phyloP scores from a whole-genome alignment of 768 basidiomycete species.

The Trametes villosa region DNA sequence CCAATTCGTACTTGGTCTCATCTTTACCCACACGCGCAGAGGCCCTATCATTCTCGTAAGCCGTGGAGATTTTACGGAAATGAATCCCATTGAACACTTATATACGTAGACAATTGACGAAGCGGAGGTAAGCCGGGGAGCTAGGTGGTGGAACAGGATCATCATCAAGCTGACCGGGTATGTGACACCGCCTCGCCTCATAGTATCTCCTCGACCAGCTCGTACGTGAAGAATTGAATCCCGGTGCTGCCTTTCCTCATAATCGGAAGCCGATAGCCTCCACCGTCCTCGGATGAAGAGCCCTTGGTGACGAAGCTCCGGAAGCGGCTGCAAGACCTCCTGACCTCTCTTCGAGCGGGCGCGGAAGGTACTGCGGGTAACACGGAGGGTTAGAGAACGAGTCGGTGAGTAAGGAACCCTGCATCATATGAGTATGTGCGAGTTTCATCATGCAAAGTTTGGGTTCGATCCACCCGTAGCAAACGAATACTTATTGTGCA shows the following conservation, averaged over 20 bases:
- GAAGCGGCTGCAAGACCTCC: slow-evolving; percentile 19
- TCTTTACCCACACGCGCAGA: background rate
- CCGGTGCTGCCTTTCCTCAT: background rate
- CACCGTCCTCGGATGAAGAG: slow-evolving; percentile 18
- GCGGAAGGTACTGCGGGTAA: slow-evolving; percentile 14
- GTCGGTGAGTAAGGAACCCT: background rate
- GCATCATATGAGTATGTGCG: background rate
- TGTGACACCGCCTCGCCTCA: too few species aligned
- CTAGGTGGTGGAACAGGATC: background rate
- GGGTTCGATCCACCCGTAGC: too few species aligned
- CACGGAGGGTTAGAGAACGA: background rate
- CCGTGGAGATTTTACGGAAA: too few species aligned
- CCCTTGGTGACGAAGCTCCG: slow-evolving; percentile 18
- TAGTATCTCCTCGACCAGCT: slow-evolving; percentile 27
- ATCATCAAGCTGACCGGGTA: background rate
- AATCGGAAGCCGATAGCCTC: background rate
- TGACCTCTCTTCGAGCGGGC: slow-evolving; percentile 13
- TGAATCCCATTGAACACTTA: background rate
- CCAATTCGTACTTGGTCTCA: background rate
- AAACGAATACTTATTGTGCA: too few species aligned
- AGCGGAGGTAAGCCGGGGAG: slow-evolving; percentile 24
- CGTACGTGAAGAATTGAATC: background rate
- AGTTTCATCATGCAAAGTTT: too few species aligned
- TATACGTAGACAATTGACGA: slow-evolving; percentile 21
- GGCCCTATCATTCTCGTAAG: slow-evolving; percentile 13